Evolutionary conservation across 2,329 filamentous ascomycete genomes (phyloP).

Genomic region (Penicillium sp.): DNA sequence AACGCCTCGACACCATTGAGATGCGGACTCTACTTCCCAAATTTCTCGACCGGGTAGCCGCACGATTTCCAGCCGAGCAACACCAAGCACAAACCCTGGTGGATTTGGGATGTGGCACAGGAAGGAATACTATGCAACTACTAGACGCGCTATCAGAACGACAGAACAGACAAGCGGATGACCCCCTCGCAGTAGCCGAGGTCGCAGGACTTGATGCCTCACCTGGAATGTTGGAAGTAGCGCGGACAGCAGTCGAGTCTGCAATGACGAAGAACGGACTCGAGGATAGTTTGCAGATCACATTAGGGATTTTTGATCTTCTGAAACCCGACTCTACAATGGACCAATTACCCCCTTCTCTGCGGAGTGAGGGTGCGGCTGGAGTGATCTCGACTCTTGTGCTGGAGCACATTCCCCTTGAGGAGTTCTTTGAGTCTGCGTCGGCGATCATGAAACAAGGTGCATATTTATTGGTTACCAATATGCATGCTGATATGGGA

Average conservation of each 20-base stretch:
- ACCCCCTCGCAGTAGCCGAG: slow-evolving; percentile 28
- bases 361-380: slow-evolving; percentile 38
- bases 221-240: slow-evolving; percentile 61
- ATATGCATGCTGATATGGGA: slow-evolving; percentile 72
- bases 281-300: slow-evolving; percentile 14
- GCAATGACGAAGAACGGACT: background rate
- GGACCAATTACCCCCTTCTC: slow-evolving; percentile 14
- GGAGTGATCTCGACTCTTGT: slow-evolving; percentile 66
- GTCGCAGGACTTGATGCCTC: slow-evolving; percentile 63
- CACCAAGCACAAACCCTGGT: slow-evolving; percentile 46
- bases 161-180: background rate
- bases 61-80: slow-evolving; percentile 11
- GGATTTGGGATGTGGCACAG: slow-evolving; percentile 70
- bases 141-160: slow-evolving; percentile 18
- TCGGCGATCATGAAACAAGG: slow-evolving; percentile 49
- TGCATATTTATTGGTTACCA: slow-evolving; percentile 64
- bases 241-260: slow-evolving; percentile 43
- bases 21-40: slow-evolving; percentile 56
- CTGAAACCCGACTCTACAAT: slow-evolving; percentile 23
- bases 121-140: slow-evolving; percentile 64
- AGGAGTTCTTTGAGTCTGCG: slow-evolving; percentile 60
- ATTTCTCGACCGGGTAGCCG: slow-evolving; percentile 45
- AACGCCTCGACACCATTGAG: slow-evolving; percentile 64
- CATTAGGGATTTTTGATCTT: slow-evolving; percentile 48
- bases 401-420: slow-evolving; percentile 64